Conservation (phyloP, 371 early-diverging fungal genomes). For the Basidiobolus meristosporus region DNA sequence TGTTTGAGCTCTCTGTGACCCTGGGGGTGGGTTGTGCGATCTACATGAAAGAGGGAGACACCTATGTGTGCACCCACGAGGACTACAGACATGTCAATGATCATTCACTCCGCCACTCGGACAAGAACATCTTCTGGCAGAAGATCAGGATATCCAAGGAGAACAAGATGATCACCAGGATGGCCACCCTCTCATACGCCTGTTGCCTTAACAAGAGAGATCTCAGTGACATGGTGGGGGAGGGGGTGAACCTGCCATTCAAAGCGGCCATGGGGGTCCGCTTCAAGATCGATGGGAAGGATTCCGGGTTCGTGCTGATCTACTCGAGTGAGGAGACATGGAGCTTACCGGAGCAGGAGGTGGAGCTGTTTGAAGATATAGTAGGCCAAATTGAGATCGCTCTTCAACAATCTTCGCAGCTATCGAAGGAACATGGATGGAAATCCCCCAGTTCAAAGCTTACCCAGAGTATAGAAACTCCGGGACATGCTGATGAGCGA, state of each 20-base stretch:
- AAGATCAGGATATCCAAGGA: background rate
- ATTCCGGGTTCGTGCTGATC: background rate
- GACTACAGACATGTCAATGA: background rate
- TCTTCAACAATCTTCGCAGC: constrained; percentile 3
- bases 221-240: background rate
- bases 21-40: background rate
- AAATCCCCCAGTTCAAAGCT: too few species aligned
- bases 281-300: background rate
- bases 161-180: background rate
- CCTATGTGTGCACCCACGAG: too few species aligned
- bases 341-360: background rate
- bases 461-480: too few species aligned
- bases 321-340: background rate
- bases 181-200: background rate
- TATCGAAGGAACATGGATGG: background rate
- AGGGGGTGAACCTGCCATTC: too few species aligned
- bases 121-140: constrained; percentile 2
- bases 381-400: too few species aligned
- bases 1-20: too few species aligned
- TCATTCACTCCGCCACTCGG: background rate
- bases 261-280: too few species aligned
- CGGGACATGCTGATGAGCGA: too few species aligned
- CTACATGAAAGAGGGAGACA: background rate
- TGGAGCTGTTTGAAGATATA: too few species aligned
- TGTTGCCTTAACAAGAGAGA: background rate